phyloP scores from a whole-genome alignment of 164 flowering plant species.

The Umbellularia californica region DNA sequence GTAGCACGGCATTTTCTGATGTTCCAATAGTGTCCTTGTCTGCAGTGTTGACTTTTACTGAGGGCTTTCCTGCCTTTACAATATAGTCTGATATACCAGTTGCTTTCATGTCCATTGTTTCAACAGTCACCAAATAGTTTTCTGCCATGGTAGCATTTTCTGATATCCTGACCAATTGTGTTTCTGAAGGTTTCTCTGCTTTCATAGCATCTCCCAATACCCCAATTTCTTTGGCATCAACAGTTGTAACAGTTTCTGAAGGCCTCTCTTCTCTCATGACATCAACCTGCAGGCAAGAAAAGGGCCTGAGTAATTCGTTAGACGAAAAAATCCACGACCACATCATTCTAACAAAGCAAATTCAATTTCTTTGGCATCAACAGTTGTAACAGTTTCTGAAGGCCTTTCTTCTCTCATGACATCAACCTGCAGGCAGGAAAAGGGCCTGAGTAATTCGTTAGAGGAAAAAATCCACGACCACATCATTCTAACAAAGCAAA shows the following conservation, averaged over 20 bases:
- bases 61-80: conserved; percentile 16
- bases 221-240: neutral
- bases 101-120: neutral
- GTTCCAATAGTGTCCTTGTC: conserved; percentile 28
- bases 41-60: conserved; percentile 6
- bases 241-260: neutral
- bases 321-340: neutral
- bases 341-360: no score
- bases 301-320: neutral
- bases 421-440: conserved; percentile 5
- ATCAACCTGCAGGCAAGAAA: conserved; percentile 5
- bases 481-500: neutral
- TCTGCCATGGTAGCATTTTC: neutral
- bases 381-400: neutral
- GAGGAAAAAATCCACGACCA: neutral
- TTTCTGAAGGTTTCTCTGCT: conserved; percentile 1
- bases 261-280: neutral
- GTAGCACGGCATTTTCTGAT: conserved; percentile 40
- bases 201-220: neutral
- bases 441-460: neutral
- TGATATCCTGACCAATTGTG: neutral
- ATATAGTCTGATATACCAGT: conserved; percentile 1
- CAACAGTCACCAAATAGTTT: neutral
- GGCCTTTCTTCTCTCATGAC: neutral
- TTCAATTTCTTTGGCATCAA: neutral